These are phyloP conservation scores for Fusarium duplospermum DNA, from an alignment of 2,329 filamentous ascomycete genomes.

Conservation along the genomic window DNA sequence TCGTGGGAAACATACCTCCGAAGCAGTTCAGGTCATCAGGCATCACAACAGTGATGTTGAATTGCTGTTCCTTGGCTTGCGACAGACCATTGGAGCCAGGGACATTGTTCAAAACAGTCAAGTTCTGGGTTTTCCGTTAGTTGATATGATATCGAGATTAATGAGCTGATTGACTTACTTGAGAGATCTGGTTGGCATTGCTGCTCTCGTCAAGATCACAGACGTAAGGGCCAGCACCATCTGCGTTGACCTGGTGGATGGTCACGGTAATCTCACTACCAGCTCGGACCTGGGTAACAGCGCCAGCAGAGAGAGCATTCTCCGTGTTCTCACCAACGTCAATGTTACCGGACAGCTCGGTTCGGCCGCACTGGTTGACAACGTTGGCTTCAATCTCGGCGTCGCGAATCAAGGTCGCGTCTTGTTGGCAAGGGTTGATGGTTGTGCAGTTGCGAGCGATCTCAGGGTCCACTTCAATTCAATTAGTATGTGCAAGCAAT, in stretches of 20 bases:
- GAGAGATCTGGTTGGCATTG: slow-evolving; percentile 48
- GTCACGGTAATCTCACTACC: slow-evolving; percentile 66
- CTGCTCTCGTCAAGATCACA: slow-evolving; percentile 65
- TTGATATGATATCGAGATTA: accelerated
- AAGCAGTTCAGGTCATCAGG: slow-evolving; percentile 61
- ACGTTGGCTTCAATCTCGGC: slow-evolving; percentile 63
- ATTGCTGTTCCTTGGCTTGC: slow-evolving; percentile 65
- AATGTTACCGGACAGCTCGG: slow-evolving; percentile 70
- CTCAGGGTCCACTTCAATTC: slow-evolving; percentile 57
- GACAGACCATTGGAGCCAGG: slow-evolving; percentile 69
- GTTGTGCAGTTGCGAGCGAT: slow-evolving; percentile 72
- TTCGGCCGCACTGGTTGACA: slow-evolving; percentile 72
- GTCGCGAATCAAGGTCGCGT: slow-evolving; percentile 72
- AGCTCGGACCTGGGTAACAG: slow-evolving; percentile 62
- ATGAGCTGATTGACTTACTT: background rate
- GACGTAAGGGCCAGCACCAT: slow-evolving; percentile 70
- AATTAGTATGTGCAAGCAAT: background rate
- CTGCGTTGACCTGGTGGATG: slow-evolving; percentile 74
- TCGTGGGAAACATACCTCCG: slow-evolving; percentile 56
- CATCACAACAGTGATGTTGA: slow-evolving; percentile 67
- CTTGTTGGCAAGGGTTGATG: slow-evolving; percentile 74
- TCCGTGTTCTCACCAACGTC: slow-evolving; percentile 68
- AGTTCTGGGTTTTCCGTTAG: slow-evolving; percentile 36
- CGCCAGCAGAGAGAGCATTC: slow-evolving; percentile 57
- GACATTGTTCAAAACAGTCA: slow-evolving; percentile 69